phyloP scores from a whole-genome alignment of 2,329 filamentous ascomycete species.

The Phaeophleospora eucalypticola region DNA sequence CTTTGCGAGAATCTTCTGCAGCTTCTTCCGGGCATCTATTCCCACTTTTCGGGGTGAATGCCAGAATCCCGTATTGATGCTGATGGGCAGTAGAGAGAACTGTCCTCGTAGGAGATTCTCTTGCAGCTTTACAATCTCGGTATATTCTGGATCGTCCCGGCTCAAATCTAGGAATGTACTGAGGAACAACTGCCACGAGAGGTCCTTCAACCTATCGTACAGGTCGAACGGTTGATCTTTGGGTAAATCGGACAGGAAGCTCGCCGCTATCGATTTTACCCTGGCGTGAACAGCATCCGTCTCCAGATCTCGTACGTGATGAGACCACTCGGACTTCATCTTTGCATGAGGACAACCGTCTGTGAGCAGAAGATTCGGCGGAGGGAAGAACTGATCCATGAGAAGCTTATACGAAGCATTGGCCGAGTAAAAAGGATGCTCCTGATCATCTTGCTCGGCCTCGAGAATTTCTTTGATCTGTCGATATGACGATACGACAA shows the following conservation, averaged over 20 bases:
- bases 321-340: background rate
- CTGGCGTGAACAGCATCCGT: background rate
- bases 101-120: conserved; percentile 28
- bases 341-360: conserved; percentile 17
- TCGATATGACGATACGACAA: conserved; percentile 22
- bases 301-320: background rate
- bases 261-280: background rate
- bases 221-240: conserved; percentile 18
- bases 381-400: conserved; percentile 25
- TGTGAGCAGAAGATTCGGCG: conserved; percentile 22
- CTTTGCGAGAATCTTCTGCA: conserved; percentile 11
- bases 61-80: conserved; percentile 23
- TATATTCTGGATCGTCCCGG: conserved; percentile 5
- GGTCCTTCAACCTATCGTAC: conserved; percentile 24
- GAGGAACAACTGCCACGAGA: conserved; percentile 26
- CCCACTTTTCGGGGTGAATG: conserved; percentile 23
- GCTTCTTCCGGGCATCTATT: conserved; percentile 16
- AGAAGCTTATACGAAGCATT: conserved; percentile 18
- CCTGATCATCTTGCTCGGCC: background rate
- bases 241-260: background rate
- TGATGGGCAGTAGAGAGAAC: conserved; percentile 28
- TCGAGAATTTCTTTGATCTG: conserved; percentile 16
- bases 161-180: conserved; percentile 17
- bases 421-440: conserved; percentile 10
- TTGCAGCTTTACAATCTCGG: conserved; percentile 19